Evolutionary conservation across 148 eudicot genomes (phyloP), one percentile per base, ranked within the genome.

Genomic region (Hydrangea macrophylla): DNA sequence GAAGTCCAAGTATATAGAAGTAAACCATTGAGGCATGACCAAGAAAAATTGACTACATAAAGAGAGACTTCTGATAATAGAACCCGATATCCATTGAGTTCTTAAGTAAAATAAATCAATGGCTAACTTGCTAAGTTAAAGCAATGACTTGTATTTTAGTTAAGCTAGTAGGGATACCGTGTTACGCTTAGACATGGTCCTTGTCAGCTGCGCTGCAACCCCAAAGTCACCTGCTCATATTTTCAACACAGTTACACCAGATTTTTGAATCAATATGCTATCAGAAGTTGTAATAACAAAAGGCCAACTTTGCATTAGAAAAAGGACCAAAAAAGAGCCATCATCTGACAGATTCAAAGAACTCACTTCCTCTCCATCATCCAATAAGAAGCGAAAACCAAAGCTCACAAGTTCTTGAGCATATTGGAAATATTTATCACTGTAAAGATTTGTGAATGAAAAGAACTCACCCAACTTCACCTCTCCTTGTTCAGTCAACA

Each of bases 121-220:
- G 22, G 13, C 37, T 56, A 56, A 9, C 1, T 6, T 18, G 24
- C 70, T 56, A 55, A 51, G 13, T n/a, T 20, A 45, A 35, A n/a
- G 22, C 20, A 30, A 30, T 44, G 39, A 55, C 9, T 44, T 51
- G 5, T 51, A 18, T 24, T 17, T 24, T 31, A 1, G 58, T 54
- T 50, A 35, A 58, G 66, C 30, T 50, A 31, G 39, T 54, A 67
- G 45, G 48, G 50, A 60, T 85, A 90, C 97, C 83, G 98, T 94
- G 78, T 94, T 94, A 68, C 98, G 97, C 73, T 94, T 94, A 54
- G 98, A 94, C 98, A 94, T 94, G 40, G 98, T 94, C 84, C 97
- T 86, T 31, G 97, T 94, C 69, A 94, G 80, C 75, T 94, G 98
- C 53, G 97, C 98, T 44, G 98, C 98, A 81, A 94, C 97, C 26